Evolutionary conservation across 1,284 basidiomycete species (phyloP).

Genomic region (Rhodotorula glutinis): DNA sequence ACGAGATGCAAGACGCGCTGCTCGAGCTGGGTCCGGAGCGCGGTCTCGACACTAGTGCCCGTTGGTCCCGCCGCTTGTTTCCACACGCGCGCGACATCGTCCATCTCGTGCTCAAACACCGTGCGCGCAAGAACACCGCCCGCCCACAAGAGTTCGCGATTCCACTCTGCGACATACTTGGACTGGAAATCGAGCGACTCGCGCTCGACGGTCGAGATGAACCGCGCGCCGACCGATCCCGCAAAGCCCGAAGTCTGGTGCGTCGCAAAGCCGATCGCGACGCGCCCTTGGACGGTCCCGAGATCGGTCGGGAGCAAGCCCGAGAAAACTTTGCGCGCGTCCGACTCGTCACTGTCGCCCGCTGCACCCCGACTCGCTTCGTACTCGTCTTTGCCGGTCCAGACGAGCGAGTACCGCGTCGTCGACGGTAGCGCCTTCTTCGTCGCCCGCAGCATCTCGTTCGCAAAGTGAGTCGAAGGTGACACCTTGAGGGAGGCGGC

Average conservation of each 20-base stretch:
- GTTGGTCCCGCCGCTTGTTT: conserved; percentile 47
- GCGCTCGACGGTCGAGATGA: conserved; percentile 95
- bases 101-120: conserved; percentile 83
- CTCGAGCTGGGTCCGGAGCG: conserved; percentile 58
- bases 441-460: conserved; percentile 83
- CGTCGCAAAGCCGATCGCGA: conserved; percentile 55
- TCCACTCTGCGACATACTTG: conserved; percentile 59
- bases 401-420: conserved; percentile 80
- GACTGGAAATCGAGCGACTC: conserved; percentile 58
- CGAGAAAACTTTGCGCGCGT: conserved; percentile 49
- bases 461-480: conserved; percentile 66
- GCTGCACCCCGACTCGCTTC: conserved; percentile 51
- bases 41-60: conserved; percentile 35
- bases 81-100: conserved; percentile 50
- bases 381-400: conserved; percentile 84
- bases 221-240: conserved; percentile 84
- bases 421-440: conserved; percentile 86
- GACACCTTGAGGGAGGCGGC: conserved; percentile 74
- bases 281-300: conserved; percentile 42
- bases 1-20: conserved; percentile 74
- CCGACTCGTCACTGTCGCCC: conserved; percentile 62
- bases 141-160: conserved; percentile 76
- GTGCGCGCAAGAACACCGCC: conserved; percentile 72
- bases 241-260: conserved; percentile 90
- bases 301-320: conserved; percentile 46